A percentile compares a stretch with the other conserved stretches of the same genome.
These are phyloP conservation scores for Hyphodiscus hymeniophilus DNA, from an alignment of 495 filamentous ascomycete genomes.

Conservation along the genomic window DNA sequence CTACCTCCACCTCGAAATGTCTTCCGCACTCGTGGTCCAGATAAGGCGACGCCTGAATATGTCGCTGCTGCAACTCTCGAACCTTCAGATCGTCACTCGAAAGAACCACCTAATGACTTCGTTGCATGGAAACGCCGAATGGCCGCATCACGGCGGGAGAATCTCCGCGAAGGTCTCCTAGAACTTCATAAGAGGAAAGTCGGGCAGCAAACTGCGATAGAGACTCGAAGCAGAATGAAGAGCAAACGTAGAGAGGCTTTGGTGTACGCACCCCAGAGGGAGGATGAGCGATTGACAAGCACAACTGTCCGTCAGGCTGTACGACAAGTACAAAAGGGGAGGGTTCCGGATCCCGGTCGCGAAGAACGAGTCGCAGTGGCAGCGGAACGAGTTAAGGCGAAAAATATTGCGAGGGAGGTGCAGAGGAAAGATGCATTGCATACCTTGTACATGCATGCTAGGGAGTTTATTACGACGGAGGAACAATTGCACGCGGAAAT, in stretches of 20 bases:
- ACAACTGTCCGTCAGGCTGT: slow-evolving; percentile 39
- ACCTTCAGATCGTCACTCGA: slow-evolving; percentile 13
- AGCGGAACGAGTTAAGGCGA: slow-evolving; percentile 29
- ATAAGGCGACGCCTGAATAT: slow-evolving; percentile 48
- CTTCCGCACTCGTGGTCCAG: slow-evolving; percentile 40
- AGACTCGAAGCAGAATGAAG: slow-evolving; percentile 28
- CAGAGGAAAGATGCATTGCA: slow-evolving; percentile 45
- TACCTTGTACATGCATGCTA: slow-evolving; percentile 56
- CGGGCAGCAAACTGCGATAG: slow-evolving; percentile 30
- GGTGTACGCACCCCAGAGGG: slow-evolving; percentile 42
- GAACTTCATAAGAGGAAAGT: slow-evolving; percentile 51
- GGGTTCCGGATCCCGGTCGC: slow-evolving; percentile 25
- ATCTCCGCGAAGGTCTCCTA: slow-evolving; percentile 54
- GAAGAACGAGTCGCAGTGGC: slow-evolving; percentile 28
- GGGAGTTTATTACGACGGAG: slow-evolving; percentile 55
- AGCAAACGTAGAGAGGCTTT: slow-evolving; percentile 35
- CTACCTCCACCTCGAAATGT: slow-evolving; percentile 63
- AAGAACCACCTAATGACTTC: slow-evolving; percentile 34
- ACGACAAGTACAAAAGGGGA: slow-evolving; percentile 26
- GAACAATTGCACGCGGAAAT: slow-evolving; percentile 50
- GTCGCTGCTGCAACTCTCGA: slow-evolving; percentile 34
- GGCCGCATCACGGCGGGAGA: slow-evolving; percentile 49
- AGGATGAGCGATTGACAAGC: slow-evolving; percentile 54
- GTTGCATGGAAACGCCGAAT: slow-evolving; percentile 55
- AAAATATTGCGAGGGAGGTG: slow-evolving; percentile 29